Percentiles rank a stretch among this genome's conserved stretches.
Conservation (phyloP, 179 eudicot species). For the Spinacia oleracea region DNA sequence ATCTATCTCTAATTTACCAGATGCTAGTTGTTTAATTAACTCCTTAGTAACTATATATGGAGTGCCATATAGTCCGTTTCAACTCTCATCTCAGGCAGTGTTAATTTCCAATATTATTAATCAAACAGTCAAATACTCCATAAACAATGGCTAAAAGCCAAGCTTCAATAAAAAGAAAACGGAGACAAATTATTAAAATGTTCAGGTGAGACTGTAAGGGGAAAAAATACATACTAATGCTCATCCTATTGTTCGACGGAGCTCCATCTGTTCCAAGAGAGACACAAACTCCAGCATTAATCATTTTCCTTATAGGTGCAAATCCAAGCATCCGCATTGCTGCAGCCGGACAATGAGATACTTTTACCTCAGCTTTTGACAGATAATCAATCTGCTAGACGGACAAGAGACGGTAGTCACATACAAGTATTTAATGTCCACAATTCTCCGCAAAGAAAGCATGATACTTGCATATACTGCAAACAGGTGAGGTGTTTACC, state of each 20-base stretch:
- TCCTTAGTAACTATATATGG: too few species aligned
- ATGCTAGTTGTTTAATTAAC: too few species aligned
- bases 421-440: not conserved
- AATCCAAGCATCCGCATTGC: slow-evolving; percentile 98
- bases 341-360: slow-evolving; percentile 96
- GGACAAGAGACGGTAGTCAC: not conserved
- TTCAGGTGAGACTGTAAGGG: not conserved
- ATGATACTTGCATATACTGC: not conserved
- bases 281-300: slow-evolving; percentile 74
- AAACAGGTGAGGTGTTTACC: not conserved
- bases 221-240: slow-evolving; percentile 59
- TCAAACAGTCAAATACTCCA: not conserved
- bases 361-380: slow-evolving; percentile 72
- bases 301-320: slow-evolving; percentile 87
- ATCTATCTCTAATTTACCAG: not conserved
- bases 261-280: slow-evolving; percentile 97
- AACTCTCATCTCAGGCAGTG: not conserved
- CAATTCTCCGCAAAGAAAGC: not conserved
- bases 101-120: not conserved
- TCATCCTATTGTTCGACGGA: slow-evolving; percentile 95
- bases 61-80: not conserved
- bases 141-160: not conserved
- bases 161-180: not conserved
- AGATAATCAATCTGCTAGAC: slow-evolving; percentile 61
- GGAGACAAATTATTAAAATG: not conserved